phyloP scores from a whole-genome alignment of 805 yeast species.

The Metschnikowia borealis region DNA sequence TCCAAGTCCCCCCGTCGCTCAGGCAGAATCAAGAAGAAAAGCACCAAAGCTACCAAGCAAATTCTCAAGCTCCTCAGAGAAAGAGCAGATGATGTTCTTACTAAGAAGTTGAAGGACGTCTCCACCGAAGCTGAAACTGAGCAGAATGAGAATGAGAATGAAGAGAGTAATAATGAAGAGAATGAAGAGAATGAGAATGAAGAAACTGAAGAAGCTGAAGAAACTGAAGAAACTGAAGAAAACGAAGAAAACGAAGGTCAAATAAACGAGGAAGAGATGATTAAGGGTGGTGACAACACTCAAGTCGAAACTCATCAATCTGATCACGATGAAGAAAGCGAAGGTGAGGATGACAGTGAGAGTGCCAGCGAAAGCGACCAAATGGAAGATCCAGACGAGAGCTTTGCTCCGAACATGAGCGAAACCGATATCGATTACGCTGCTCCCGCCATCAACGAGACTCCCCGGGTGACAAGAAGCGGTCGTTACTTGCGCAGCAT shows the following conservation, averaged over 20 bases:
- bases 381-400: not conserved
- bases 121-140: not conserved
- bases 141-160: not conserved
- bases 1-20: not conserved
- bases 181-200: not conserved
- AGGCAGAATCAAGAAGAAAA: not conserved
- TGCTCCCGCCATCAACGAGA: not conserved
- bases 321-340: not conserved
- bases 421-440: not conserved
- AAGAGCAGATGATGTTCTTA: not conserved
- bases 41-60: not conserved
- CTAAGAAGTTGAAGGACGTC: not conserved
- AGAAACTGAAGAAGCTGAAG: too few species aligned
- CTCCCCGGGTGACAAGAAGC: not conserved
- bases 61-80: not conserved
- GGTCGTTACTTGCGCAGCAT: conserved; percentile 3
- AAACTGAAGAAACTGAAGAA: not conserved
- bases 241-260: not conserved
- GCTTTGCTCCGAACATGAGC: not conserved
- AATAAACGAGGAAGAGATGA: not conserved
- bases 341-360: not conserved
- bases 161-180: not conserved
- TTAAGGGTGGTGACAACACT: not conserved
- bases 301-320: not conserved
- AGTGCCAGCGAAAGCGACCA: not conserved